These are phyloP conservation scores for Przewalskia tangutica DNA, from an alignment of 257 asterid genomes.

Conservation along the genomic window DNA sequence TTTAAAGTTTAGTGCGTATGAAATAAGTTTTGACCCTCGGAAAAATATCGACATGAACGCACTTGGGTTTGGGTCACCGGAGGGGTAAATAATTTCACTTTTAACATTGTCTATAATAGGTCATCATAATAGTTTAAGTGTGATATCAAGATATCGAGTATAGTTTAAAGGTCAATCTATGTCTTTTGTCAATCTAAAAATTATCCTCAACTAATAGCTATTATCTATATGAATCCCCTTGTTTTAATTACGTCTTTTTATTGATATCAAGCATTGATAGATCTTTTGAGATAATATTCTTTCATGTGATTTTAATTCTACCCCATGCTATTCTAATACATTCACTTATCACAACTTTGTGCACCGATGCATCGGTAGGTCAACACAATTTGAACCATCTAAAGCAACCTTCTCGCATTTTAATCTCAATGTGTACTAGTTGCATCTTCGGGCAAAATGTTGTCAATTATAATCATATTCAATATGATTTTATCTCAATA, in stretches of 20 bases:
- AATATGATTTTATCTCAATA: background rate
- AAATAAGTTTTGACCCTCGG: too few species aligned
- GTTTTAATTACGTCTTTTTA: background rate
- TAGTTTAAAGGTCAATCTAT: too few species aligned
- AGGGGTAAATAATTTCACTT: too few species aligned
- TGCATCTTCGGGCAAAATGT: background rate
- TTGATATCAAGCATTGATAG: background rate
- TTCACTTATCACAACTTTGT: background rate
- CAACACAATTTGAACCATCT: background rate
- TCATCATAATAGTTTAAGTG: too few species aligned
- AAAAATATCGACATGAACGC: too few species aligned
- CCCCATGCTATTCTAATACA: background rate
- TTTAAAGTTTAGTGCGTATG: too few species aligned
- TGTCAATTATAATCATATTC: background rate
- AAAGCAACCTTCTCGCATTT: too few species aligned
- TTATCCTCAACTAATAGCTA: background rate
- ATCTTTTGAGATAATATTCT: background rate
- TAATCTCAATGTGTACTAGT: background rate
- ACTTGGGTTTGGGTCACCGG: too few species aligned
- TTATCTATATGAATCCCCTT: too few species aligned
- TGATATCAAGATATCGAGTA: too few species aligned
- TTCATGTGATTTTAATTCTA: background rate
- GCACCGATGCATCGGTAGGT: background rate
- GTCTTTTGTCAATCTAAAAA: background rate
- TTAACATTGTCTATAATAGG: too few species aligned